phyloP scores from a whole-genome alignment of 345 rosid species.

The Acer saccharum region DNA sequence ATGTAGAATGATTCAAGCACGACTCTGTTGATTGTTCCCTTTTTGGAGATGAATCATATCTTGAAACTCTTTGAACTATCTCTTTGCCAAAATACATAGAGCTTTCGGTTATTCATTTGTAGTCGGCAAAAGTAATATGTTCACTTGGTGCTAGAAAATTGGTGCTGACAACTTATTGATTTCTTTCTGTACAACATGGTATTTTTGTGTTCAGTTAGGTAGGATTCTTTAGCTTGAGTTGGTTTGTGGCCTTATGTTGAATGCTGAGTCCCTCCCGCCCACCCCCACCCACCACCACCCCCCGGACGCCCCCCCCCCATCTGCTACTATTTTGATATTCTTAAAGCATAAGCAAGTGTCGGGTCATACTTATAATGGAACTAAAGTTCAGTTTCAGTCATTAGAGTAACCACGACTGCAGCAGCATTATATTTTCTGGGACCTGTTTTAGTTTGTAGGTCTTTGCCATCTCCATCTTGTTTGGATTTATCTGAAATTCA shows the following conservation, averaged over 20 bases:
- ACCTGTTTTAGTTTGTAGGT: background rate
- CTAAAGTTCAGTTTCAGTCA: background rate
- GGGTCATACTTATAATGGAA: background rate
- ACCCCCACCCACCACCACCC: too few species aligned
- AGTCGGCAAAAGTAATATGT: background rate
- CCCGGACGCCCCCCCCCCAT: too few species aligned
- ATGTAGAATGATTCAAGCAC: background rate
- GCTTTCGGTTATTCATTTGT: background rate
- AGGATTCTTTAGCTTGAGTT: background rate
- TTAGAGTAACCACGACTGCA: background rate
- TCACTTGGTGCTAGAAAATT: background rate
- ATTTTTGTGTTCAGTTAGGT: background rate
- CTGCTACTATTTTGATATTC: background rate
- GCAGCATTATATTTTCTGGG: background rate
- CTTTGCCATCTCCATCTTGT: background rate
- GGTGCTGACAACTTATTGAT: background rate
- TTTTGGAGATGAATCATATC: background rate
- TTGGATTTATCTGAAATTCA: background rate
- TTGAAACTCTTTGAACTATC: background rate
- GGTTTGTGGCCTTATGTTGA: background rate
- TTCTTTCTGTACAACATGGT: background rate
- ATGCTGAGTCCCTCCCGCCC: too few species aligned
- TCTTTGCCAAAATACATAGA: background rate
- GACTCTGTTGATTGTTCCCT: background rate
- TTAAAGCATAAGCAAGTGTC: background rate